phyloP scores from a whole-genome alignment of 805 yeast genomes.

The Zygosaccharomyces siamensis region DNA sequence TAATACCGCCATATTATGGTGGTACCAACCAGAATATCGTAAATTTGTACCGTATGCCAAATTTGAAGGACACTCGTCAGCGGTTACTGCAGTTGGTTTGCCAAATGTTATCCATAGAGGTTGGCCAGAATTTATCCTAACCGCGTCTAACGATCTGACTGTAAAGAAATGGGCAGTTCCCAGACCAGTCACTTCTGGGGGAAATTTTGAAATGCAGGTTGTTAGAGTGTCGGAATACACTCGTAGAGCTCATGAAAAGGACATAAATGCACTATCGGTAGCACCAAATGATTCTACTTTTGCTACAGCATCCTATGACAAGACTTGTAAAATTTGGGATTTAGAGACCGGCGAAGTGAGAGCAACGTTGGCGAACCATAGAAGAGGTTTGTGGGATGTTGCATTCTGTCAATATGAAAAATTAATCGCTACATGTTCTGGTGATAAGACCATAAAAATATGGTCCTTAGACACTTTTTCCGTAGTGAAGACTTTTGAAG shows the following conservation, averaged over 20 bases:
- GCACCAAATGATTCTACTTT: conserved; percentile 86
- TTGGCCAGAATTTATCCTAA: conserved; percentile 66
- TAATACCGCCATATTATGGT: conserved; percentile 80
- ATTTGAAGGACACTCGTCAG: conserved; percentile 81
- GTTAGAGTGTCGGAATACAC: conserved; percentile 76
- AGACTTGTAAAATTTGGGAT: conserved; percentile 87
- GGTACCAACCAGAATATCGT: conserved; percentile 42
- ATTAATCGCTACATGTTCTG: conserved; percentile 75
- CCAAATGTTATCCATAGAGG: conserved; percentile 46
- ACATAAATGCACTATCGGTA: conserved; percentile 82
- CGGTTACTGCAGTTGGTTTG: conserved; percentile 77
- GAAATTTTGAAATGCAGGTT: conserved; percentile 22
- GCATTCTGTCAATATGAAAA: conserved; percentile 77
- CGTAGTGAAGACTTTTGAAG: conserved; percentile 81
- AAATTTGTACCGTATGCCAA: conserved; percentile 48
- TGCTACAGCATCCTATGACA: conserved; percentile 94
- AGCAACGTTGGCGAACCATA: conserved; percentile 84
- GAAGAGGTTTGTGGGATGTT: conserved; percentile 92
- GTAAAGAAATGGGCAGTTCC: conserved; percentile 82
- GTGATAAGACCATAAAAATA: conserved; percentile 83
- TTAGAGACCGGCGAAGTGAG: conserved; percentile 77
- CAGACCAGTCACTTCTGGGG: conserved; percentile 24
- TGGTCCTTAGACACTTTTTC: conserved; percentile 82
- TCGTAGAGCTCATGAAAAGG: conserved; percentile 94
- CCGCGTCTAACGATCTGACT: conserved; percentile 81